Evolutionary conservation across 1,284 basidiomycete genomes (phyloP).

Genomic region (Caloboletus firmus): DNA sequence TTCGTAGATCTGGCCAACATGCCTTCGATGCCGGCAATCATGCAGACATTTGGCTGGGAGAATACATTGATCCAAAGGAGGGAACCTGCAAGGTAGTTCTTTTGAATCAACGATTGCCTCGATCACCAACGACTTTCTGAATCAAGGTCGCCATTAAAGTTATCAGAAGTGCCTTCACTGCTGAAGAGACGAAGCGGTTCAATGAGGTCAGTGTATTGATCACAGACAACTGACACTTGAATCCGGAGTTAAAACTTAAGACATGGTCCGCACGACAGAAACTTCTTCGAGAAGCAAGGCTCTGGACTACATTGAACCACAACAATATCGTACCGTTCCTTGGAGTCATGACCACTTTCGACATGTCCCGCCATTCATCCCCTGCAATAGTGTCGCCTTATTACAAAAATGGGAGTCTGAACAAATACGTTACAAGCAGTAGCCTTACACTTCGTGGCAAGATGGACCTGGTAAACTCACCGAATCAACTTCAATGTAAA

Average conservation of each 20-base stretch:
- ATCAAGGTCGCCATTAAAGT: slow-evolving; percentile 30
- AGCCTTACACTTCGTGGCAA: slow-evolving; percentile 9
- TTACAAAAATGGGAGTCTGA: slow-evolving; percentile 26
- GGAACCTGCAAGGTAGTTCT: slow-evolving; percentile 3
- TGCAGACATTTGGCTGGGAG: slow-evolving; percentile 32
- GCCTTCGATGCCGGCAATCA: slow-evolving; percentile 21
- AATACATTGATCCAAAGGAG: slow-evolving; percentile 12
- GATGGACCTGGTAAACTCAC: slow-evolving; percentile 23
- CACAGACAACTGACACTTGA: no score
- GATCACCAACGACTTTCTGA: background rate
- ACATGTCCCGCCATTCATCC: slow-evolving; percentile 19
- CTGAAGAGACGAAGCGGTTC: slow-evolving; percentile 18
- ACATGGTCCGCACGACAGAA: slow-evolving; percentile 18
- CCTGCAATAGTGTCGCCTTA: slow-evolving; percentile 33
- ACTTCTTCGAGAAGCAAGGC: slow-evolving; percentile 31
- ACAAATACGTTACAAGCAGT: slow-evolving; percentile 13
- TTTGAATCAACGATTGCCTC: background rate
- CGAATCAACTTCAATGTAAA: background rate
- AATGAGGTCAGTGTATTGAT: slow-evolving; percentile 18
- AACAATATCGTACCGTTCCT: slow-evolving; percentile 30
- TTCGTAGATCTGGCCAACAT: slow-evolving; percentile 20
- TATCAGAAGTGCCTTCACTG: slow-evolving; percentile 22
- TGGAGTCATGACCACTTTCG: slow-evolving; percentile 20
- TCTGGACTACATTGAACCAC: slow-evolving; percentile 30
- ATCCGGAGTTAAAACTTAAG: background rate